Conservation (phyloP, 805 yeast genomes). For the Candida chauliodis region DNA sequence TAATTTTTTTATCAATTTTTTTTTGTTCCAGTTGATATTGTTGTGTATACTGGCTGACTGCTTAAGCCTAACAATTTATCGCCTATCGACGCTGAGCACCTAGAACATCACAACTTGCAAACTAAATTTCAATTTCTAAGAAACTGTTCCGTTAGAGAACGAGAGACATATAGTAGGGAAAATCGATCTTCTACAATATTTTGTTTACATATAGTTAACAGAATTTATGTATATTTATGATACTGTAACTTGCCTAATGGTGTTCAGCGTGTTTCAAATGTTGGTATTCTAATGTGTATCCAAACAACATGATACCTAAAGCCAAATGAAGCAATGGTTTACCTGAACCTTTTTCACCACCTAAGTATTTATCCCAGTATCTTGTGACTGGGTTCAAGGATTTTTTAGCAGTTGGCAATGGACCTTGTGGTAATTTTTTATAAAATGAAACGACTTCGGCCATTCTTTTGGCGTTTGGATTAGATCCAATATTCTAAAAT, state of each 20-base stretch:
- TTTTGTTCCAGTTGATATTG: not conserved
- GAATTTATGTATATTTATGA: not conserved
- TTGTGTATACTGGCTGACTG: no score
- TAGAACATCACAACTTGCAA: no score
- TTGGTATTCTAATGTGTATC: constrained; percentile 91
- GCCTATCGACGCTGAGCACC: no score
- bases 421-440: constrained; percentile 93
- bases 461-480: constrained; percentile 97
- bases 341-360: constrained; percentile 80
- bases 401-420: constrained; percentile 73
- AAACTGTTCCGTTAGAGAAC: no score
- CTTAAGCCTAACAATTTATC: no score
- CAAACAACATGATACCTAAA: constrained; percentile 62
- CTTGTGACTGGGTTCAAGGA: constrained; percentile 62
- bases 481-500: constrained; percentile 78
- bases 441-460: constrained; percentile 92
- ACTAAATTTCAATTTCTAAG: no score
- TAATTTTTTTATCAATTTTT: not conserved
- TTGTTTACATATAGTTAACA: no score
- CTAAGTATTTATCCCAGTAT: constrained; percentile 83
- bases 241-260: constrained; percentile 2
- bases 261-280: constrained; percentile 47
- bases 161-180: no score
- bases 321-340: constrained; percentile 79
- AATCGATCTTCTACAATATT: no score